These are phyloP conservation scores for Jasminum sambac DNA, from an alignment of 257 asterid genomes.

Conservation along the genomic window DNA sequence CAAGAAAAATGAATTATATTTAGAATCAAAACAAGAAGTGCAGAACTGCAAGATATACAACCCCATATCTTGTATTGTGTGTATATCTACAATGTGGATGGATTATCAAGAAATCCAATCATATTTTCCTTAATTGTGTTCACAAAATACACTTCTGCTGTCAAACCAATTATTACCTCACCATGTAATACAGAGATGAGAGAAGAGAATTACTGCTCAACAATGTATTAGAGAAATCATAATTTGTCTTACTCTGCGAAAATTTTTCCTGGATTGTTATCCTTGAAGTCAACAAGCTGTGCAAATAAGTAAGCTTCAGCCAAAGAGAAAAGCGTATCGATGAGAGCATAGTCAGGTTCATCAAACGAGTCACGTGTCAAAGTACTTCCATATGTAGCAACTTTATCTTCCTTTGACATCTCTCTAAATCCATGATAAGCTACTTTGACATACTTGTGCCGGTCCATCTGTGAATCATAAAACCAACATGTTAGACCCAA, in stretches of 20 bases:
- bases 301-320: conserved; percentile 97
- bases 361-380: conserved; percentile 84
- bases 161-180: not conserved
- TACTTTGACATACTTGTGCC: conserved; percentile 95
- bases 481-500: conserved; percentile 1
- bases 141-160: not conserved
- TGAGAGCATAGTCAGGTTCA: conserved; percentile 91
- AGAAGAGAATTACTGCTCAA: not conserved
- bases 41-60: conserved; percentile 3
- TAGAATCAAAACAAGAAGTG: conserved; percentile 7
- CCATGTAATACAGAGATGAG: not conserved
- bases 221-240: not conserved
- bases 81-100: not conserved
- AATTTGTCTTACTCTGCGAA: conserved; percentile 75
- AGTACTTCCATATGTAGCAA: conserved; percentile 76
- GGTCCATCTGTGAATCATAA: conserved; percentile 70
- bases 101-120: not conserved
- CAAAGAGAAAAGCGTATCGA: conserved; percentile 93
- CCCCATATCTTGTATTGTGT: not conserved
- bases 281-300: conserved; percentile 94
- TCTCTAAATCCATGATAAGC: conserved; percentile 95
- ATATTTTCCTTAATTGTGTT: not conserved
- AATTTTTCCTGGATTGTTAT: conserved; percentile 80
- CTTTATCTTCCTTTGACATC: conserved; percentile 90
- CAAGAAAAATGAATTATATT: conserved; percentile 13